Evolutionary conservation across 768 basidiomycete species (phyloP), one percentile per base, ranked within the genome.

Genomic region (Lentinula guzmanii): DNA sequence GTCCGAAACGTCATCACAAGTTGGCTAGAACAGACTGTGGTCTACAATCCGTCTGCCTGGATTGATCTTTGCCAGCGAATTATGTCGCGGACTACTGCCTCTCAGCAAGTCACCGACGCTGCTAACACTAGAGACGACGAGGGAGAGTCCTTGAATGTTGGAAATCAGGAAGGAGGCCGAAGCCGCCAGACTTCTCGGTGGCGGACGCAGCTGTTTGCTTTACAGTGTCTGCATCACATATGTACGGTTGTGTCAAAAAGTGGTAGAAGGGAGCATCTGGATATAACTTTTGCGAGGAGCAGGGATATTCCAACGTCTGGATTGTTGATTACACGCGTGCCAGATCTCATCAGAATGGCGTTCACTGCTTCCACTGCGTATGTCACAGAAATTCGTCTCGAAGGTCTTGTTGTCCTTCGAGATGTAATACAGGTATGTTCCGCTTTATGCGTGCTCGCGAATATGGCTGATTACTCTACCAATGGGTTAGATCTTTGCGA

Each of bases 281-380:
- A 96, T 70, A 82, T 91, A 33, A 77, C 79, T 2, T 81, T 86
- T 64, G 95, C 93, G 1, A 78, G 84, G 50, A 77, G 73, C 46
- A 76, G 81, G 28, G 87, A 90, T 1, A 65, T 90, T 6, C 74
- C 83, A 2, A 70, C 79, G 3, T 77, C 82, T 6, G 83, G 85
- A 1, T 77, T 98, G 51, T 79, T 99, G 16, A 89, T 91, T 42
- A 87, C 90, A 16, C 85, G 95, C 18, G 86, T 98, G 7, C 86
- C 90, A 5, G 97, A 99, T 73, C 77, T 99, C 61, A 96, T 99
- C 74, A 92, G 84, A 75, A 97, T 98, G 89, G 96, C 97, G 0
- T 98, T 99, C 71, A 96, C 93, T 11, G 95, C 97, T 0, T 95
- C 94, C 15, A 93, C 96, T 0, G 95, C 97, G 4, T 92, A 97